Evolutionary conservation across 2,329 filamentous ascomycete genomes (phyloP).

Genomic region (Graphiopsis chlorocephala): DNA sequence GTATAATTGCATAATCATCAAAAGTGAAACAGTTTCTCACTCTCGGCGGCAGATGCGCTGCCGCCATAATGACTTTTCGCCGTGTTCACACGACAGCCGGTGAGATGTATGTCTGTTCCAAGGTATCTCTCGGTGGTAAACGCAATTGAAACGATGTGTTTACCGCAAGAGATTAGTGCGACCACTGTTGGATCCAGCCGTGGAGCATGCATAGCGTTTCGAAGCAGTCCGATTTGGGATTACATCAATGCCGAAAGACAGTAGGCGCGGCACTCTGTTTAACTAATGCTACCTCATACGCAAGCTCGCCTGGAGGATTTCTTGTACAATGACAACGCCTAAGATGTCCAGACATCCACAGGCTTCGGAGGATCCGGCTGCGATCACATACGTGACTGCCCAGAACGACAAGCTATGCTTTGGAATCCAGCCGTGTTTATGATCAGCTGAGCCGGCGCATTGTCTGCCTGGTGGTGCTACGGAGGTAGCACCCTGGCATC

Average conservation of each 20-base stretch:
- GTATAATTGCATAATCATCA: background rate
- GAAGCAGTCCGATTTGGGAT: background rate
- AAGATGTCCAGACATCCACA: background rate
- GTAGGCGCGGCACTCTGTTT: background rate
- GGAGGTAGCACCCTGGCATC: background rate
- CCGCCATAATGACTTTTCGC: background rate
- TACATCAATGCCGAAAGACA: background rate
- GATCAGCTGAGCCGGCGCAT: background rate
- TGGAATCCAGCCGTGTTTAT: too few species aligned
- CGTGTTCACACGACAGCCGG: background rate
- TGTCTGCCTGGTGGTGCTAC: background rate
- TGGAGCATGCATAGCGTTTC: background rate
- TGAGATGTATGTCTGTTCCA: background rate
- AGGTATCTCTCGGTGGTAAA: background rate
- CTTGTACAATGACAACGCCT: background rate
- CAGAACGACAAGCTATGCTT: background rate
- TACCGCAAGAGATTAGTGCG: background rate
- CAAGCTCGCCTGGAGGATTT: background rate
- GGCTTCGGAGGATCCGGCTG: background rate
- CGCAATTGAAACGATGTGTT: background rate
- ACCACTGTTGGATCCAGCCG: background rate
- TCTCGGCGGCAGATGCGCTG: background rate
- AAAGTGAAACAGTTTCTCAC: background rate
- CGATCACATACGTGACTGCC: background rate
- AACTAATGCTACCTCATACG: background rate